A percentile compares a stretch with the other conserved stretches of the same genome.
phyloP scores from a whole-genome alignment of 1,284 basidiomycete genomes.

The Ustilago bromivora region DNA sequence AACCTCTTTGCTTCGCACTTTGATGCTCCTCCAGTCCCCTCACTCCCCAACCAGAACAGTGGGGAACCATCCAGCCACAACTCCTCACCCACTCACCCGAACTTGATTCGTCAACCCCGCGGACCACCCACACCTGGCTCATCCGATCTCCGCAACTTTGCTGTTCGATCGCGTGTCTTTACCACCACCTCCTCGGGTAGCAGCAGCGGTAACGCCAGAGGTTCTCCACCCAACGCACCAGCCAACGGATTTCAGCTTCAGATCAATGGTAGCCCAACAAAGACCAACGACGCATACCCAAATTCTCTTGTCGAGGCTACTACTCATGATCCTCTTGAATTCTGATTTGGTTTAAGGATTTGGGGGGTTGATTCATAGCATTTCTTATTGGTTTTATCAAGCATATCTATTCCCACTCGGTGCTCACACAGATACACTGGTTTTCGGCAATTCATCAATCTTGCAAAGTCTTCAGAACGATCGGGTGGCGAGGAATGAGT shows the following conservation, averaged over 20 bases:
- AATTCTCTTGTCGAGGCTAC: conserved; percentile 27
- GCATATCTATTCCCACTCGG: not conserved
- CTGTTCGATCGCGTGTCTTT: conserved; percentile 45
- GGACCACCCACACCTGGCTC: conserved; percentile 54
- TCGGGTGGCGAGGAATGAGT: not conserved
- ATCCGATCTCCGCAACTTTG: conserved; percentile 52
- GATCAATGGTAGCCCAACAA: conserved; percentile 41
- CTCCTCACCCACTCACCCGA: conserved; percentile 27
- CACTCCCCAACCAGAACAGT: conserved; percentile 21
- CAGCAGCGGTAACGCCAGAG: conserved; percentile 3
- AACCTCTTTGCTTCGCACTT: conserved; percentile 62
- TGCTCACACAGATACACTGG: not conserved
- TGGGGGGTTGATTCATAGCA: not conserved
- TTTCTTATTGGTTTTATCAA: not conserved
- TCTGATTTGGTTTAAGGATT: conserved; percentile 15
- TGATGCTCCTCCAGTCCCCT: conserved; percentile 61
- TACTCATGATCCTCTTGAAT: conserved; percentile 50
- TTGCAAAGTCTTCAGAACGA: not conserved
- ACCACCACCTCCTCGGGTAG: conserved; percentile 20
- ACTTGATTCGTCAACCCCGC: conserved; percentile 56
- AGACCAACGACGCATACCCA: conserved; percentile 20
- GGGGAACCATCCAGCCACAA: conserved; percentile 22
- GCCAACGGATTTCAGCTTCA: conserved; percentile 30
- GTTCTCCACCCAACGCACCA: conserved; percentile 13
- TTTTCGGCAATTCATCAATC: not conserved